Evolutionary conservation across 441 rosid genomes (phyloP).

Genomic region (Isatis lusitanica): DNA sequence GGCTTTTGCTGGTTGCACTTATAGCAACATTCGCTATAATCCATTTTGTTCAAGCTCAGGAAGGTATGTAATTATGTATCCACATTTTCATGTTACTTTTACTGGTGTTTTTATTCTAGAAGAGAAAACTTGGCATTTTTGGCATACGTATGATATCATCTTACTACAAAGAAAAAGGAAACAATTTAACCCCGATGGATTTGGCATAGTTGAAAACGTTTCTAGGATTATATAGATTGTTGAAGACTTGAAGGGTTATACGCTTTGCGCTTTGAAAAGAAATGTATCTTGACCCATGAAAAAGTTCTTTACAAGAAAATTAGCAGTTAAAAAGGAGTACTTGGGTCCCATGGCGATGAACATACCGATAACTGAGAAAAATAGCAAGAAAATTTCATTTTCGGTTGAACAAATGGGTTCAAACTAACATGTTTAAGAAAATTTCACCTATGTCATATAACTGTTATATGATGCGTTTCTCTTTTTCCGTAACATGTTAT

Average conservation of each 20-base stretch:
- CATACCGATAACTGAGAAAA: too few relatives aligned
- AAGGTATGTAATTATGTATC: constrained; percentile 10
- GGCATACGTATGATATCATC: neutral
- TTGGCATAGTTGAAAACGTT: neutral
- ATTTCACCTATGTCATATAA: too few relatives aligned
- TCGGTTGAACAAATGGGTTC: too few relatives aligned
- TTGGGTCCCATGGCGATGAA: too few relatives aligned
- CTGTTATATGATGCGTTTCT: too few relatives aligned
- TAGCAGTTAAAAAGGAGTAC: too few relatives aligned
- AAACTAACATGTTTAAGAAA: too few relatives aligned
- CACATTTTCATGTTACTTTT: neutral
- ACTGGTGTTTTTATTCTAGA: too few relatives aligned
- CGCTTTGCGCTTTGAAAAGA: neutral
- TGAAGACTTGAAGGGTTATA: neutral
- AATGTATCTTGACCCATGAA: neutral
- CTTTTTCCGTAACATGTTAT: too few relatives aligned
- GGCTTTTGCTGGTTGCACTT: constrained; percentile 9
- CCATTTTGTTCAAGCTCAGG: constrained; percentile 17
- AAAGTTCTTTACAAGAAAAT: too few relatives aligned
- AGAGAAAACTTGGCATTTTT: neutral
- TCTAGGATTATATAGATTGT: neutral
- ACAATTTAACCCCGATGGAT: neutral
- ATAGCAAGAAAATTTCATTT: too few relatives aligned
- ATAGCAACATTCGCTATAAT: neutral
- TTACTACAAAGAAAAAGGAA: neutral